Percentiles rank a stretch among this genome's conserved stretches.
These are phyloP conservation scores for Nakazawaea wickerhamii DNA, from an alignment of 805 yeast genomes.

Conservation along the genomic window DNA sequence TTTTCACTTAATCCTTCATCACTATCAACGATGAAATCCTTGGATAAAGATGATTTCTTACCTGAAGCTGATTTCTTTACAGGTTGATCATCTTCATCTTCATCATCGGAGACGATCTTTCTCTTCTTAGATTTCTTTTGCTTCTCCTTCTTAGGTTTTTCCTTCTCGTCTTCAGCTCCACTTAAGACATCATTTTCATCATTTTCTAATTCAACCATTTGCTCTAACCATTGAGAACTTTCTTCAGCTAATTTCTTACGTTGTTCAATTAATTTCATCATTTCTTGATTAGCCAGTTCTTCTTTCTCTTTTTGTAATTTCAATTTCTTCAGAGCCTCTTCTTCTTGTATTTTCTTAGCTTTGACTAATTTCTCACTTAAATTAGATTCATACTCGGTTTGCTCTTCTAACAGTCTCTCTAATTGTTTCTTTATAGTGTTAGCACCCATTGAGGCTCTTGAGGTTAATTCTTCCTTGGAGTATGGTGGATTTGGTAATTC, in stretches of 20 bases:
- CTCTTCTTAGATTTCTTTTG: slow-evolving; percentile 28
- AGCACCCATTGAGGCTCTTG: slow-evolving; percentile 82
- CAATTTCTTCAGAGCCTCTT: slow-evolving; percentile 38
- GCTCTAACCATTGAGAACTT: slow-evolving; percentile 49
- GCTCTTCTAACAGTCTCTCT: slow-evolving; percentile 65
- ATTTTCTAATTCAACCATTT: slow-evolving; percentile 28
- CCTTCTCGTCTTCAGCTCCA: slow-evolving; percentile 26
- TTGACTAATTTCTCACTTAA: slow-evolving; percentile 59
- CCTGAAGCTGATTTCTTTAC: slow-evolving; percentile 7
- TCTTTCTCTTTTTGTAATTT: slow-evolving; percentile 38
- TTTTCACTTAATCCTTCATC: slow-evolving; percentile 32
- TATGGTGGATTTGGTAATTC: slow-evolving; percentile 64
- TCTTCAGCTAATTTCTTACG: slow-evolving; percentile 50
- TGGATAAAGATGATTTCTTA: slow-evolving; percentile 11
- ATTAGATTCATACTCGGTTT: slow-evolving; percentile 56
- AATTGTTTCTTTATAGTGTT: slow-evolving; percentile 70
- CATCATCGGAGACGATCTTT: slow-evolving; percentile 39
- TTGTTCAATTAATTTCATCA: slow-evolving; percentile 44
- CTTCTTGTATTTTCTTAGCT: slow-evolving; percentile 63
- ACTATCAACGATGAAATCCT: slow-evolving; percentile 17
- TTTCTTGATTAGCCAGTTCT: slow-evolving; percentile 43
- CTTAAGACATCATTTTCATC: slow-evolving; percentile 29
- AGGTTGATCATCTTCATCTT: slow-evolving; percentile 21
- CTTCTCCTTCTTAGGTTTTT: slow-evolving; percentile 16
- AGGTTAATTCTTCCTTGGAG: slow-evolving; percentile 71